These are phyloP conservation scores for Aspergillus sp. DNA, from an alignment of 2,329 filamentous ascomycete genomes.

Conservation along the genomic window DNA sequence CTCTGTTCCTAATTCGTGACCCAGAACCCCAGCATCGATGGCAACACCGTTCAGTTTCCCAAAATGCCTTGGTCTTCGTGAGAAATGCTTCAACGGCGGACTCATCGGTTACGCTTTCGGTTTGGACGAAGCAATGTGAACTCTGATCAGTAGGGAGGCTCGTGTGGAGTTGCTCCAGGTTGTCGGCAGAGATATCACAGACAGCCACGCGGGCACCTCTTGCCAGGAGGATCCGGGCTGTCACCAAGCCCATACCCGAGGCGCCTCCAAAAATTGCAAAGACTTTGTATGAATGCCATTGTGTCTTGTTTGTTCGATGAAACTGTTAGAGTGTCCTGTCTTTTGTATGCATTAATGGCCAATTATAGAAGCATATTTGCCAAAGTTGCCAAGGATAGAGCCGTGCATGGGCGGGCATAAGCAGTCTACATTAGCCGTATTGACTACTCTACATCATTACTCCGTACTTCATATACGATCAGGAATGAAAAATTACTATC, in stretches of 20 bases:
- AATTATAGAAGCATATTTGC: no score
- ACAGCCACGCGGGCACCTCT: not conserved
- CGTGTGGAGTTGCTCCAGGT: not conserved
- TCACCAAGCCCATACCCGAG: slow-evolving; percentile 1
- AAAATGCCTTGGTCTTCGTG: not conserved
- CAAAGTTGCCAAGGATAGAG: no score
- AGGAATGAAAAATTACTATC: no score
- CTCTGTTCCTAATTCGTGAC: not conserved
- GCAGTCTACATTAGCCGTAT: no score
- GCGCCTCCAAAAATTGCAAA: slow-evolving; percentile 2
- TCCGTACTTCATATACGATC: no score
- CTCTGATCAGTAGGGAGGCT: not conserved
- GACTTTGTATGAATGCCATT: not conserved
- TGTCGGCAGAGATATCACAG: slow-evolving; percentile 1
- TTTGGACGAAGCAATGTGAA: not conserved
- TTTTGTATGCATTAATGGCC: no score
- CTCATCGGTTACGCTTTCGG: not conserved
- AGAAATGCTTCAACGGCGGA: slow-evolving; percentile 1
- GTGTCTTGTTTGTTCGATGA: no score
- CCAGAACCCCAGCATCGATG: slow-evolving; percentile 1
- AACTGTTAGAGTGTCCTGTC: no score
- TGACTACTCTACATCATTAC: no score
- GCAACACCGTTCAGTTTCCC: slow-evolving; percentile 1
- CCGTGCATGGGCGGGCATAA: no score
- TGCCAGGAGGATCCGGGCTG: not conserved